These are phyloP conservation scores for Colletotrichum sp. DNA, from an alignment of 2,329 filamentous ascomycete genomes.

Conservation along the genomic window DNA sequence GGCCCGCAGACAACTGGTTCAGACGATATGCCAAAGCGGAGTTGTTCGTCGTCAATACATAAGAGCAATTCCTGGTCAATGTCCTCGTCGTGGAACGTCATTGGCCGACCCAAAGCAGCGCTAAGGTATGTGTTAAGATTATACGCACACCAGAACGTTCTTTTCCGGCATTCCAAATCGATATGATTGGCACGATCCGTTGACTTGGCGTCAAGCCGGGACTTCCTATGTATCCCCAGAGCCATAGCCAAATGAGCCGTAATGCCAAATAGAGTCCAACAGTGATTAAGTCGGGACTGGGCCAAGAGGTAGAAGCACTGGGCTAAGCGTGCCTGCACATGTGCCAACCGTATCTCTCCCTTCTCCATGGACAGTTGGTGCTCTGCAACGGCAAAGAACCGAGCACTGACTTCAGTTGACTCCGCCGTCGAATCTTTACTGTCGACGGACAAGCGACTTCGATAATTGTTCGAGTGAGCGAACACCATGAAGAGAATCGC, in stretches of 20 bases:
- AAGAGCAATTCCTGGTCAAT: slow-evolving; percentile 65
- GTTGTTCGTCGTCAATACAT: slow-evolving; percentile 52
- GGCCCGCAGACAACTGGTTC: not conserved
- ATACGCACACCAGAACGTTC: slow-evolving; percentile 68
- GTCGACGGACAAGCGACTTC: slow-evolving; percentile 19
- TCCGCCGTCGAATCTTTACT: slow-evolving; percentile 20
- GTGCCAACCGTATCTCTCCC: slow-evolving; percentile 38
- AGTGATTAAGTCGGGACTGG: slow-evolving; percentile 48
- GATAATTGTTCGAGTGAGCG: slow-evolving; percentile 50
- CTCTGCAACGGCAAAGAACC: slow-evolving; percentile 36
- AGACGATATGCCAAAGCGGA: slow-evolving; percentile 18
- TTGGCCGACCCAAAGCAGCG: slow-evolving; percentile 63
- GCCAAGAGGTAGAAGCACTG: slow-evolving; percentile 49
- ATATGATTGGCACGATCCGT: slow-evolving; percentile 24
- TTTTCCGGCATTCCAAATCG: slow-evolving; percentile 40
- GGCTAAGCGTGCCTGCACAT: slow-evolving; percentile 42
- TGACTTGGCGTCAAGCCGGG: not conserved
- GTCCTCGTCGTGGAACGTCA: slow-evolving; percentile 67
- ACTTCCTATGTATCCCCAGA: slow-evolving; percentile 25
- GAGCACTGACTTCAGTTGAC: slow-evolving; percentile 24
- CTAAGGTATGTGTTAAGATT: slow-evolving; percentile 68
- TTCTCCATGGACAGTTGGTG: slow-evolving; percentile 40
- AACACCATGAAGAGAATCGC: slow-evolving; percentile 57
- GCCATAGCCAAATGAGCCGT: slow-evolving; percentile 39
- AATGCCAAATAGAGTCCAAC: slow-evolving; percentile 49